Evolutionary conservation across 2,329 filamentous ascomycete genomes (phyloP), one percentile per base, ranked within the genome.

Genomic region (Trichoderma hamatum): DNA sequence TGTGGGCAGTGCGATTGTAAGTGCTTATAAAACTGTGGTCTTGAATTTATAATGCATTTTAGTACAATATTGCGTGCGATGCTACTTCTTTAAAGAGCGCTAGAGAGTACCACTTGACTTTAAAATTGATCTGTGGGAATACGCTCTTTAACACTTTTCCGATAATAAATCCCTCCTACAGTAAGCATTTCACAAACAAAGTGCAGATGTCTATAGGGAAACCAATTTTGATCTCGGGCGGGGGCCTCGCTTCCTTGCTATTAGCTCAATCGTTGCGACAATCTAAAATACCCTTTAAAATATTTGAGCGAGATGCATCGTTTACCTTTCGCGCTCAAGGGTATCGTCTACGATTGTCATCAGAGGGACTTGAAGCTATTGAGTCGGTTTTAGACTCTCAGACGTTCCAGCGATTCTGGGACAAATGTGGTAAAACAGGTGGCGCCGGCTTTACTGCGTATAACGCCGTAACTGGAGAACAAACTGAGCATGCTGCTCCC

Each of bases 301-400:
- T 89, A 54, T 89, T 85, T 73, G 87, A 90, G 76, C 85, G 85
- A 52, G 85, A 88, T 70, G 70, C 76, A 0, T 83, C 82, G 0
- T 78, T 84, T 58, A 70, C 74, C 1, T 88, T 87, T 72, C 87
- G 88, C 55, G 87, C 84, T 0, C 88, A 90, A 74, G 88, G 88
- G 0, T 90, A 90, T 76, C 79, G 88, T 2, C 79, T 90, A 7
- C 85, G 88, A 14, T 81, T 90, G 2, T 89, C 86, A 0, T 64
- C 76, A 0, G 82, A 88, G 72, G 87, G 87, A 0, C 79, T 90
- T 1, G 84, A 88, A 72, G 86, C 88, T 26, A 87, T 90, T 66
- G 87, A 90, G 72, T 81, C 84, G 0, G 87, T 86, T 0, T 84
- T 90, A 3, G 79, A 82, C 10, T 77, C 82, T 0, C 76, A 81